phyloP scores from a whole-genome alignment of 805 yeast genomes.

The Babjeviella inositovora region DNA sequence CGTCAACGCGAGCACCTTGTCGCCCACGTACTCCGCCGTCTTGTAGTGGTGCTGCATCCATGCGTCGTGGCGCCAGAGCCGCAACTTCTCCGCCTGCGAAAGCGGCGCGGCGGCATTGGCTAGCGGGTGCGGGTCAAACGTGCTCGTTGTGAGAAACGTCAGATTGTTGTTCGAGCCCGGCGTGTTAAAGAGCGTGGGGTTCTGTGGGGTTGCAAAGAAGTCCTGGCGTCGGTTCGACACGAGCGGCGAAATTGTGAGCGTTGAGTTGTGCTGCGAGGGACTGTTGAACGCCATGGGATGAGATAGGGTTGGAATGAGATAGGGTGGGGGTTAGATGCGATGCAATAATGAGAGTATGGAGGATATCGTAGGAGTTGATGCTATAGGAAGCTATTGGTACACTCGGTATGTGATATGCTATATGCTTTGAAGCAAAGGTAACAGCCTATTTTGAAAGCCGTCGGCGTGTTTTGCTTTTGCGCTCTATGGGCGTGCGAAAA shows the following conservation, averaged over 20 bases:
- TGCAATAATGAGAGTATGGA: no score
- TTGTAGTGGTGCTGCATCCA: conserved; percentile 79
- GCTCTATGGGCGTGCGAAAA: no score
- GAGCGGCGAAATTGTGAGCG: conserved; percentile 59
- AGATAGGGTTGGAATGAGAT: no score
- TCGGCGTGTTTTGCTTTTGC: no score
- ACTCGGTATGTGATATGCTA: no score
- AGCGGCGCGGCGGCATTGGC: conserved; percentile 24
- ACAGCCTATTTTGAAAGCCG: no score
- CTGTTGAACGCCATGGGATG: conserved; percentile 3
- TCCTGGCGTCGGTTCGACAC: conserved; percentile 20
- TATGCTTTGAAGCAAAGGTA: no score
- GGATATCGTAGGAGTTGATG: no score
- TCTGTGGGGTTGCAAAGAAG: conserved; percentile 3
- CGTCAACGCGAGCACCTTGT: conserved; percentile 73
- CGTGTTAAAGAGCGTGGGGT: conserved; percentile 3
- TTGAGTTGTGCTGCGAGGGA: conserved; percentile 50
- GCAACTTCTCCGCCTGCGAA: conserved; percentile 70
- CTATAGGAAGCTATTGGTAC: no score
- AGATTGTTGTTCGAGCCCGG: not conserved
- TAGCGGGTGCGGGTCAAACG: conserved; percentile 2
- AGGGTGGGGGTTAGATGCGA: no score
- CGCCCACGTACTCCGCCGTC: conserved; percentile 86
- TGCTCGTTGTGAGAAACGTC: not conserved
- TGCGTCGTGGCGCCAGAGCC: conserved; percentile 92